Conservation (phyloP, 352 stramenopile species). For the Thraustochytrium striatum region DNA sequence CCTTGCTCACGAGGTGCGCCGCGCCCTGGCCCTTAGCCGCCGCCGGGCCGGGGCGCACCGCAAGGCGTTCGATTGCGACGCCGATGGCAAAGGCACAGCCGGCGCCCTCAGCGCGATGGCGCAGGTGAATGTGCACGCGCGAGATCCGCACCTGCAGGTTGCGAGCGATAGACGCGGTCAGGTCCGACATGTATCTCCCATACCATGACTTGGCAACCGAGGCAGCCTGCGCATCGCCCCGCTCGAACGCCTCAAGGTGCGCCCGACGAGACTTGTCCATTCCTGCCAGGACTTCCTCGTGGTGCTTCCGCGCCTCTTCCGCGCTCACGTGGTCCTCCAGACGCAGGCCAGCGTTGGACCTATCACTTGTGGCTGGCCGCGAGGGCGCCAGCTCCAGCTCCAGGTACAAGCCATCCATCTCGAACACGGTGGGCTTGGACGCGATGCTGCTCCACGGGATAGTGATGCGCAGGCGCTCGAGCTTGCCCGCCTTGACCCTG, state of each 20-base stretch:
- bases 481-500: not conserved
- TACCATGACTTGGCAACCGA: slow-evolving; percentile 18
- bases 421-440: not conserved
- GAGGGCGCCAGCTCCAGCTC: not conserved
- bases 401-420: slow-evolving; percentile 25
- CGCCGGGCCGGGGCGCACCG: not conserved
- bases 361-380: not conserved
- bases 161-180: slow-evolving; percentile 1
- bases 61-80: not conserved
- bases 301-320: not conserved
- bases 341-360: no score
- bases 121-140: slow-evolving; percentile 18
- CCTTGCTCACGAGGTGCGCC: not conserved
- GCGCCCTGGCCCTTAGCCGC: not conserved
- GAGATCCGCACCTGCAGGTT: slow-evolving; percentile 8
- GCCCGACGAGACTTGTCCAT: not conserved
- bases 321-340: not conserved
- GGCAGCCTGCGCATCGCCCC: not conserved
- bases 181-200: not conserved
- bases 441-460: slow-evolving; percentile 35
- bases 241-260: not conserved
- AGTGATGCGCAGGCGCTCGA: not conserved
- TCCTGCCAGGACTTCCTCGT: not conserved
- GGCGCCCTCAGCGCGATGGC: not conserved
- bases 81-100: not conserved